Conservation (phyloP, 176 grass and related monocot species). For the Pontederia crassipes region DNA sequence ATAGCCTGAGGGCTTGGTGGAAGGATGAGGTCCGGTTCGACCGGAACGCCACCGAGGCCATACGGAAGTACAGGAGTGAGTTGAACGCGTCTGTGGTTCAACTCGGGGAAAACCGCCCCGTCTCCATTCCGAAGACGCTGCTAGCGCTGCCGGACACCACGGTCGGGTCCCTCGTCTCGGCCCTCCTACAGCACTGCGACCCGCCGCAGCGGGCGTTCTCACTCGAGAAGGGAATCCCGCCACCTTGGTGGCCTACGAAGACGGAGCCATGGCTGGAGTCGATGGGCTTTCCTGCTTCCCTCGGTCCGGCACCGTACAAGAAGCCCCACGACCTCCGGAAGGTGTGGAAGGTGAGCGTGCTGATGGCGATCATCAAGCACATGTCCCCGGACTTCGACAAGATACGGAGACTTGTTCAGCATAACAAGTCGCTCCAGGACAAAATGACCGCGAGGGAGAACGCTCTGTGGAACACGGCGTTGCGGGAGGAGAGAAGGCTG, state of each 20-base stretch:
- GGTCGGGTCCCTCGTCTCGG: background rate
- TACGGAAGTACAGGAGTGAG: background rate
- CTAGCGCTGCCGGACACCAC: background rate
- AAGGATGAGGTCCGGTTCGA: slow-evolving; percentile 3
- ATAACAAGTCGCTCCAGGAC: background rate
- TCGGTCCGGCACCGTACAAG: background rate
- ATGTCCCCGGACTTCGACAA: background rate
- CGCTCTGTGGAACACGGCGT: background rate
- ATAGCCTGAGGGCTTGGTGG: background rate
- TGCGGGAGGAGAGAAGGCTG: too few species aligned
- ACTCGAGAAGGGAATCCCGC: background rate
- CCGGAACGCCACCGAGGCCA: background rate
- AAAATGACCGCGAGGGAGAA: slow-evolving; percentile 2
- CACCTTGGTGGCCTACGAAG: slow-evolving; percentile 7
- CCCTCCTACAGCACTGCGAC: slow-evolving; percentile 1
- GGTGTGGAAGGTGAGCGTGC: background rate
- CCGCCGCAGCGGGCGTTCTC: slow-evolving; percentile 2
- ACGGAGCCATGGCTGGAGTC: background rate
- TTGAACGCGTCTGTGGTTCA: too few species aligned
- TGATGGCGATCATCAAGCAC: background rate
- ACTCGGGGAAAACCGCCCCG: background rate
- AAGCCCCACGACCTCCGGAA: slow-evolving; percentile 3
- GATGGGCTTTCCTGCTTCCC: background rate
- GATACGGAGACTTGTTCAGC: background rate
- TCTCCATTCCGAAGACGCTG: background rate